Evolutionary conservation across 495 filamentous ascomycete genomes (phyloP), one percentile per base, ranked within the genome.

Genomic region (Aspergillus asperescens): DNA sequence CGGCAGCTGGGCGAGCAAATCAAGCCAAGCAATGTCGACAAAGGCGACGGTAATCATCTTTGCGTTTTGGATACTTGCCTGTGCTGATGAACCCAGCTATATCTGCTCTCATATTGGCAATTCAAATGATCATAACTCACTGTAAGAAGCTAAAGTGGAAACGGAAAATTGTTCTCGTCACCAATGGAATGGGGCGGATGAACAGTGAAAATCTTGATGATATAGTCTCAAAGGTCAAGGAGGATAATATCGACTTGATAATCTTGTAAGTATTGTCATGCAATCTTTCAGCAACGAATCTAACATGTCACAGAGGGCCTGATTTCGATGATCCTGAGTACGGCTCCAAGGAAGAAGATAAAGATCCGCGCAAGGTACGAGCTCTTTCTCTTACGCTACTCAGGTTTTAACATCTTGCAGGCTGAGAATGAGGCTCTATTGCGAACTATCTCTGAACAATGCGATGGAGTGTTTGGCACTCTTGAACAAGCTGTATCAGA

Each of bases 311-410:
- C 55, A 95, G 90, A 46, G 93, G 93, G 6, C 79, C 91, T 22
- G 93, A 99, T 68, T 97, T 97, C 65, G 90, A 99, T 58, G 94
- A 96, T 70, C 62, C 82, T 4, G 90, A 95, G 25, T 96, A 83
- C 61, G 90, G 91, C 23, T 86, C 88, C 61, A 94, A 92, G 66
- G 92, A 99, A 73, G 92, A 99, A 67, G 82, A 87, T 58, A 99
- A 99, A 67, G 73, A 81, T 43, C 51, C 59, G 3, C 53, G 64
- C 49, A 96, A 96, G 77, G 80, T 83, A 57, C 25, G 38, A 16
- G 0, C 7, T 34, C 6, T 34, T n/a, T 1, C 27, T n/a, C 27
- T 42, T 1, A 27, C 35, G 44, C 19, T 40, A 20, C 25, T 27
- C 46, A 19, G 42, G 55, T 18, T 59, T 56, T 57, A 29, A 66